Base-by-base conservation (phyloP, 2,329 filamentous ascomycete species). In the Botryosphaeria agaves region DNA sequence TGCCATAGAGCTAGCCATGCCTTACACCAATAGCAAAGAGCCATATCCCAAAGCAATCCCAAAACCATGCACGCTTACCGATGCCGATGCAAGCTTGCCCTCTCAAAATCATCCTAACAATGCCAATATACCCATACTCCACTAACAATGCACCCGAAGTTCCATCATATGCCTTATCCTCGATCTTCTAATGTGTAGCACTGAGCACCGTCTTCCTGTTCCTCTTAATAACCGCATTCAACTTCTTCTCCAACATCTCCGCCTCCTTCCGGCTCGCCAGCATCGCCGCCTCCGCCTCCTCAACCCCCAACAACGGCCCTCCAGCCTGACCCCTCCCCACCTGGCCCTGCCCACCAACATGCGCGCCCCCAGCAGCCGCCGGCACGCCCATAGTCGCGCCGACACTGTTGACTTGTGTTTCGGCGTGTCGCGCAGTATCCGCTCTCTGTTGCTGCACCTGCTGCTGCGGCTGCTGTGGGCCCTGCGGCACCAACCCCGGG, bases 191-290 rank as follows among this genome's bases (percentile, higher is more conserved):
- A n/a, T n/a, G n/a, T n/a, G n/a, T n/a, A n/a, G n/a, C n/a, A n/a
- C n/a, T n/a, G n/a, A n/a, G n/a, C n/a, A n/a, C 20, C 25, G 75
- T 40, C 30, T 64, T 57, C 33, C 62, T 54, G 44, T 77, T 78
- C 47, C 64, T 66, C 52, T 66, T 69, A 32, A 76, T 62, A 14
- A 74, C 46, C 26, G 62, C 57, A 45, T 69, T 69, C 32, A 77
- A 49, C 26, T 56, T 66, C 56, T 72, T 75, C 52, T 76, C 72
- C 18, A 74, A 47, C 42, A 59, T 65, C 38, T 76, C 71, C 5
- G 66, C 66, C 47, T 77, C 72, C 45, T 65, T 69, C 30, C 62
- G 59, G 17, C 67, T 63, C 16, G 40, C 36, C 21, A 61, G 48
- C 14, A 60, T 42, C 27, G 66, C 66, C 33, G 53, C 55, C 52